Base-by-base conservation (phyloP, 1,284 basidiomycete genomes). In the Meira miltonrushii region DNA sequence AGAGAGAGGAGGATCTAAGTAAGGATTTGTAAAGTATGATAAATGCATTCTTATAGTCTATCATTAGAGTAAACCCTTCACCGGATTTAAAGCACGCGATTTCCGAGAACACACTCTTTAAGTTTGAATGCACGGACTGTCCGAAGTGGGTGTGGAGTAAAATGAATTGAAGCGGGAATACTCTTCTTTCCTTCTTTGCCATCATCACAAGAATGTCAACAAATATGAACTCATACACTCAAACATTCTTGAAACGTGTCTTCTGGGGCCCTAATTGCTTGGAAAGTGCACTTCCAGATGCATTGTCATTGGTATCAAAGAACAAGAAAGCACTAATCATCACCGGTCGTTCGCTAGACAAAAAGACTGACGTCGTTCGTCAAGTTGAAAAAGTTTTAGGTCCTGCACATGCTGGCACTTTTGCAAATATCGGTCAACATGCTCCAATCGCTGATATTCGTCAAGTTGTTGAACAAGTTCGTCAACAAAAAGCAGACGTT, bases 381-480 rank as follows among this genome's bases (percentile, higher is more conserved):
- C 50, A 53, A 1, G 51, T 71, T 19, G 55, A 68, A 28, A 2
- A 43, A 33, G 50, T 64, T 17, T 61, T 73, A 10, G 67, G 67
- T 19, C 54, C 58, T 54, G 59, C 60, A 49, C 55, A 55, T 9
- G 71, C 63, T 19, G 64, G 63, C 17, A 88, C 86, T 4, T 89
- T 88, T 79, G 84, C 81, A 61, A 85, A 87, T 66, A 89, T 90
- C 62, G 87, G 87, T 9, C 83, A 90, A 75, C 88, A 90, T 70
- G 81, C 87, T 0, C 88, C 88, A 2, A 82, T 89, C 55, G 84
- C 84, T 13, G 86, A 84, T 9, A 87, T 90, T 67, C 79, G 81
- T n/a, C 82, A 81, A 38, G 65, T 64, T 12, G 56, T 85, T 52
- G 79, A 84, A 55, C 72, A 79, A 0, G 84, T 87, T 79, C 83